Conservation (phyloP, 2,329 filamentous ascomycete genomes). For the Microcera coccophila region DNA sequence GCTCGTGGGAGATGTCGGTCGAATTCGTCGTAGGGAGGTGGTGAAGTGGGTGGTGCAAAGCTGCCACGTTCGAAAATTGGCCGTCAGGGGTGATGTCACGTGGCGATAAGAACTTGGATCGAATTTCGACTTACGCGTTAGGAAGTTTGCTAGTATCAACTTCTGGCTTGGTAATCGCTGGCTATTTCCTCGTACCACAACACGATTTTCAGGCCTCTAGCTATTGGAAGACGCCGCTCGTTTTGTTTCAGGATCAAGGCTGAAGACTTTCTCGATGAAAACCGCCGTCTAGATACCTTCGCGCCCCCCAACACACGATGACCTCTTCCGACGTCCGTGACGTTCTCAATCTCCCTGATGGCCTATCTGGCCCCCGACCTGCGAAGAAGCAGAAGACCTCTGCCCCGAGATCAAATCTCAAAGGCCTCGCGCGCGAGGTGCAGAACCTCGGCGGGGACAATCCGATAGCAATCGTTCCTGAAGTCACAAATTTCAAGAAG, state of each 20-base stretch:
- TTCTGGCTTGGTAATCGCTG: not conserved
- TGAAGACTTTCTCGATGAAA: constrained; percentile 24
- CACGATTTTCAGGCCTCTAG: too few relatives aligned
- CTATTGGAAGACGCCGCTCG: not conserved
- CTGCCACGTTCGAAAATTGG: constrained; percentile 52
- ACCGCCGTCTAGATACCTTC: constrained; percentile 5
- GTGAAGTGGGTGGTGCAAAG: constrained; percentile 30
- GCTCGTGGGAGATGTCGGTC: not conserved
- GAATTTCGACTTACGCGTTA: constrained; percentile 12
- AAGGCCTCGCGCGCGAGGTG: constrained; percentile 62
- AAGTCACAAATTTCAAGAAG: constrained; percentile 58
- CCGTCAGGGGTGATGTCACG: constrained; percentile 36
- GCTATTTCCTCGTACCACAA: not conserved
- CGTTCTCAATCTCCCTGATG: constrained; percentile 74
- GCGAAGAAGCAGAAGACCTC: constrained; percentile 71
- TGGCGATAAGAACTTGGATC: constrained; percentile 22
- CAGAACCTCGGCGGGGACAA: constrained; percentile 64
- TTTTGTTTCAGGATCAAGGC: not conserved
- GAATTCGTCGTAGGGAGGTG: not conserved
- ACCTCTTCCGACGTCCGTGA: constrained; percentile 79
- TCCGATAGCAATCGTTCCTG: constrained; percentile 63
- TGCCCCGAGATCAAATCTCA: constrained; percentile 56
- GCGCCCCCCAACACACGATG: constrained; percentile 45
- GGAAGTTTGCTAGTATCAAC: constrained; percentile 1
- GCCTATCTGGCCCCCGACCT: constrained; percentile 48